phyloP scores from a whole-genome alignment of 768 basidiomycete genomes.

The Tulasnella sp. region DNA sequence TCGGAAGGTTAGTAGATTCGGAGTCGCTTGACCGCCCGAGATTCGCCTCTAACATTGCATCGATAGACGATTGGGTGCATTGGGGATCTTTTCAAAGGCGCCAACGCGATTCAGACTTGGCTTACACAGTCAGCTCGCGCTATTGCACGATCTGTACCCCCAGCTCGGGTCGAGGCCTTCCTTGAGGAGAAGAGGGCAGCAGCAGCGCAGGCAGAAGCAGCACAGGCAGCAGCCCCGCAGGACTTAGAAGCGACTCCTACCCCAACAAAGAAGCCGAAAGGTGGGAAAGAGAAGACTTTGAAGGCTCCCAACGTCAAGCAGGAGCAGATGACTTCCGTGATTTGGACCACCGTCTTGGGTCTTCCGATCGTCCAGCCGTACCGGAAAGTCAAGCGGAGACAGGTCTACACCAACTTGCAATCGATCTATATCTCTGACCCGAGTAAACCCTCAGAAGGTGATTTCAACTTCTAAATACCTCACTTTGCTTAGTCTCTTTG shows the following conservation, averaged over 20 bases:
- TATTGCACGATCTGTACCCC: conserved; percentile 77
- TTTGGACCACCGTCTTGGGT: conserved; percentile 95
- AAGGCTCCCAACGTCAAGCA: conserved; percentile 27
- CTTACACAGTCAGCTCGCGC: conserved; percentile 71
- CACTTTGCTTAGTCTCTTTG: no score
- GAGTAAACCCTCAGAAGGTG: conserved; percentile 55
- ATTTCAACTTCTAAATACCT: conserved; percentile 11
- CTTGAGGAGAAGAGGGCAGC: not conserved
- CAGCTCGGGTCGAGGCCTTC: conserved; percentile 31
- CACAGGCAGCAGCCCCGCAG: conserved; percentile 23
- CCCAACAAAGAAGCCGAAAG: not conserved
- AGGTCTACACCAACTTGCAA: conserved; percentile 67
- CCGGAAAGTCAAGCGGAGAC: conserved; percentile 68
- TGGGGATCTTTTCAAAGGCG: conserved; percentile 87
- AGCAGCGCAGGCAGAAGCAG: conserved; percentile 25
- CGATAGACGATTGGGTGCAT: conserved; percentile 71
- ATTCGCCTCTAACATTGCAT: conserved; percentile 7
- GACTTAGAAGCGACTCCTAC: not conserved
- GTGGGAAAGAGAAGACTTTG: not conserved
- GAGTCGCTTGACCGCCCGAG: not conserved
- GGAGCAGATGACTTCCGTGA: conserved; percentile 90
- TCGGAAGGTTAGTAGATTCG: conserved; percentile 39
- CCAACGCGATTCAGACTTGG: conserved; percentile 86
- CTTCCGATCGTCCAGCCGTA: conserved; percentile 96
- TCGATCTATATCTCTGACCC: conserved; percentile 87